Conservation (phyloP, 108 stramenopile genomes). For the Nannochloropsis oceanica region DNA sequence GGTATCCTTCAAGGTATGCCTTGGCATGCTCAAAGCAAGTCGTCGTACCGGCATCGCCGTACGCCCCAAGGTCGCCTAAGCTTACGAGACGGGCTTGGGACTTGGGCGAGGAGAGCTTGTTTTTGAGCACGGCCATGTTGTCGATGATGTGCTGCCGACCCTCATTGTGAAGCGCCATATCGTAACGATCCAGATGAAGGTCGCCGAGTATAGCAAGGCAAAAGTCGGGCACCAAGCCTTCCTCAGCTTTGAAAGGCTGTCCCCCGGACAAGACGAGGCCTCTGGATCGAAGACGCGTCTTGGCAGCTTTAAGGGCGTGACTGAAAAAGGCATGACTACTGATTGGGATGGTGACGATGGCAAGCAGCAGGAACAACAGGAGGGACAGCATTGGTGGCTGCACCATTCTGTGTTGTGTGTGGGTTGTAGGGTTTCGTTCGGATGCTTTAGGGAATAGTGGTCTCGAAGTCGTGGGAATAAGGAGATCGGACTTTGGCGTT, state of each 20-base stretch:
- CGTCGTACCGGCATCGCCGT: constrained; percentile 46
- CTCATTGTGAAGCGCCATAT: constrained; percentile 35
- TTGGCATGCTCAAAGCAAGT: constrained; percentile 48
- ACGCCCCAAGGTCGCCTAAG: constrained; percentile 1
- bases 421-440: no score
- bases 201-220: constrained; percentile 54
- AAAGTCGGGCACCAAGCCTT: constrained; percentile 6
- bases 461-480: no score
- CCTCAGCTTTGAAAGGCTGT: not conserved
- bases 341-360: no score
- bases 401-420: no score
- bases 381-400: no score
- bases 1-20: constrained; percentile 49
- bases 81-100: not conserved
- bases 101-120: not conserved
- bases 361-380: no score
- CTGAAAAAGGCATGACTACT: no score
- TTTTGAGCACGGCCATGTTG: not conserved
- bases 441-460: no score
- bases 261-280: no score
- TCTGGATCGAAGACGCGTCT: no score
- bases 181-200: constrained; percentile 57
- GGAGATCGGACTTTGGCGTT: no score
- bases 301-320: no score
- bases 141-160: constrained; percentile 28